Base-by-base conservation (phyloP, 192 early-diverging fungal genomes). In the Paraglomus brasilianum region DNA sequence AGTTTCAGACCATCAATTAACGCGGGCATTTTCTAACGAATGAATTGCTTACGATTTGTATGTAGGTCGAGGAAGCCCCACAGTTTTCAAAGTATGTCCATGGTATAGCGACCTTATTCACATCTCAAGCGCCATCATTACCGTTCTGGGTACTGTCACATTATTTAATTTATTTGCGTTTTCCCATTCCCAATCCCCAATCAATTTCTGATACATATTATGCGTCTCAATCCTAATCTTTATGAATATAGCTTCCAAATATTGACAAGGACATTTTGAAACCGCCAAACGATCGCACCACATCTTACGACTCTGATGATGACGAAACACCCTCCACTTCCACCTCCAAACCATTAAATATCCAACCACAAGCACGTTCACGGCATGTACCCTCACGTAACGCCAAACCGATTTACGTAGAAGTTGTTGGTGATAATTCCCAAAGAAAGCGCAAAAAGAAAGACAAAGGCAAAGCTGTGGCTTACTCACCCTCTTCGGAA, bases 51-150 rank as follows among this genome's bases (percentile, higher is more conserved):
- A 49, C 2, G 17, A n/a, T 19, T 19, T 56, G 11, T 22, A 11
- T n/a, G 6, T 15, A 64, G 62, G 87, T 93, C 14, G 84, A 89
- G 70, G 89, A 91, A 56, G 91, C 90, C 7, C 89, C 91, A 24
- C 85, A 87, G 52, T 95, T 95, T 74, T 90, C 88, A n/a, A 95
- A 95, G 63, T 95, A 92, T 76, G 83, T 90, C 41, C 92, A 95
- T 75, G 93, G 91, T 66, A 83, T 88, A 58, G 87, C 91, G 4
- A 83, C 87, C 8, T 75, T 94, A 14, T 79, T 89, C 64, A 85
- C 84, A 38, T 81, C 78, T 21, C 81, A 82, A 30, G 87, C 87
- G 0, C 73, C 80, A n/a, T 80, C 87, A 21, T 60, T 88, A 22
- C 87, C 87, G 2, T 88, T 86, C 74, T 88, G 87, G 87, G 49